Percentiles rank a stretch among this genome's conserved stretches.
Conservation (phyloP, 805 yeast genomes). For the Wickerhamiella australiensis region DNA sequence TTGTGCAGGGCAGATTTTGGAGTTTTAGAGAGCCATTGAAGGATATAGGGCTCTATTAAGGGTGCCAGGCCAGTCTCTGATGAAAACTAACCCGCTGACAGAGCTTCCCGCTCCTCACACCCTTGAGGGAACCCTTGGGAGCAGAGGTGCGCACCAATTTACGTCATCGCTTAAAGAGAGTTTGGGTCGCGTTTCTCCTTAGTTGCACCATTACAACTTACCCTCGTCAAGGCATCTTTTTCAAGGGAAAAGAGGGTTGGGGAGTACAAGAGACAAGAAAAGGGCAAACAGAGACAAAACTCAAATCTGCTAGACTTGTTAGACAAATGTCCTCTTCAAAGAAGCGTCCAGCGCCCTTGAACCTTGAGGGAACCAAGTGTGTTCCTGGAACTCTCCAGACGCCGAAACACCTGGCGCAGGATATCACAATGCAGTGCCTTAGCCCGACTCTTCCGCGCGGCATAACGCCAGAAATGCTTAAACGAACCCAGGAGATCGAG, state of each 20-base stretch:
- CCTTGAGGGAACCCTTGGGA: not conserved
- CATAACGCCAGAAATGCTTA: conserved; percentile 13
- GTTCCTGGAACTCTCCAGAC: conserved; percentile 13
- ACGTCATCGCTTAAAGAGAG: not conserved
- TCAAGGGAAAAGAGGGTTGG: not conserved
- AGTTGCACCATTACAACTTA: not conserved
- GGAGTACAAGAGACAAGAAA: not conserved
- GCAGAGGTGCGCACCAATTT: not conserved
- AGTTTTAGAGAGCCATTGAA: not conserved
- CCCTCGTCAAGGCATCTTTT: not conserved
- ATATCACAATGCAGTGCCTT: conserved; percentile 18
- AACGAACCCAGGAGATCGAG: conserved; percentile 16
- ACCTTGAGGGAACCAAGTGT: conserved; percentile 6
- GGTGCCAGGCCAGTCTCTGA: too few species aligned
- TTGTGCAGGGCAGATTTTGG: too few species aligned
- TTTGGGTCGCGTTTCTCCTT: not conserved
- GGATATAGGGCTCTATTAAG: too few species aligned
- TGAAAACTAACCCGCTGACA: too few species aligned
- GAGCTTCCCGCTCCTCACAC: too few species aligned
- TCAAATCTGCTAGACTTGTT: not conserved
- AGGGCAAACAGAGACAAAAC: not conserved
- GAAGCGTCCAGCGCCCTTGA: conserved; percentile 11
- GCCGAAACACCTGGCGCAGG: conserved; percentile 12
- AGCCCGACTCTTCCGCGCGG: conserved; percentile 16
- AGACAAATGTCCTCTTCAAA: not conserved